Evolutionary conservation across 2,329 filamentous ascomycete genomes (phyloP).

Genomic region (Neonectria ditissima): DNA sequence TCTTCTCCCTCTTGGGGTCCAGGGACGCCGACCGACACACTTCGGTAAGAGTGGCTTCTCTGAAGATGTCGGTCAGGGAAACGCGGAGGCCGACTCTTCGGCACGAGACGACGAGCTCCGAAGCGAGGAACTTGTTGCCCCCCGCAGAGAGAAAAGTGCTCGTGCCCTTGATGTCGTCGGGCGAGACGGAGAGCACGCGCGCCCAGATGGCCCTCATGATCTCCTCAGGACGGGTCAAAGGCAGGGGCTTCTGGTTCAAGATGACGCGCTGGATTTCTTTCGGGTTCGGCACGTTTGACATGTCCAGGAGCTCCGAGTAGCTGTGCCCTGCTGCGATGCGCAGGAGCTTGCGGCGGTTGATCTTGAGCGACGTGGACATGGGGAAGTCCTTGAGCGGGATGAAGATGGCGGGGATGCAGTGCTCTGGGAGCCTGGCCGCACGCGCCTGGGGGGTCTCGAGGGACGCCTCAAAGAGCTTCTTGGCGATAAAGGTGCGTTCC

Average conservation of each 20-base stretch:
- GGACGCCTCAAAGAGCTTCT: constrained; percentile 57
- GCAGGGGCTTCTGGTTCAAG: constrained; percentile 56
- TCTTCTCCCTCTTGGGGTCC: constrained; percentile 18
- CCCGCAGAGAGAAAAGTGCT: constrained; percentile 61
- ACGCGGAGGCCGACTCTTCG: constrained; percentile 57
- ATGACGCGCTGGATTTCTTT: constrained; percentile 50
- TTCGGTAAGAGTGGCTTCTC: constrained; percentile 57
- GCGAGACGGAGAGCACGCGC: constrained; percentile 53
- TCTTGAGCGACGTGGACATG: constrained; percentile 62
- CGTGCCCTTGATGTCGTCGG: constrained; percentile 54
- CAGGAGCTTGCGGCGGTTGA: constrained; percentile 62
- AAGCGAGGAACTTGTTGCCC: constrained; percentile 59
- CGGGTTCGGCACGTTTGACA: constrained; percentile 54
- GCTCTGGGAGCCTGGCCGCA: constrained; percentile 47
- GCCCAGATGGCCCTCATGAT: constrained; percentile 63
- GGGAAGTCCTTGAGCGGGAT: constrained; percentile 63
- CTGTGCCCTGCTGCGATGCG: constrained; percentile 57
- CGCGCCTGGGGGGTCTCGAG: constrained; percentile 48
- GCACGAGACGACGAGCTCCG: constrained; percentile 58
- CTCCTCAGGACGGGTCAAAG: constrained; percentile 61
- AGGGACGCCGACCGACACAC: constrained; percentile 53
- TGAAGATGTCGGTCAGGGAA: constrained; percentile 57
- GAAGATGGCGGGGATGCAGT: constrained; percentile 61
- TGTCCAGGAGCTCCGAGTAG: constrained; percentile 56
- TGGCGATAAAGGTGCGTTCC: constrained; percentile 58